phyloP scores from a whole-genome alignment of 306 rosid species.

The Cucumis melo region DNA sequence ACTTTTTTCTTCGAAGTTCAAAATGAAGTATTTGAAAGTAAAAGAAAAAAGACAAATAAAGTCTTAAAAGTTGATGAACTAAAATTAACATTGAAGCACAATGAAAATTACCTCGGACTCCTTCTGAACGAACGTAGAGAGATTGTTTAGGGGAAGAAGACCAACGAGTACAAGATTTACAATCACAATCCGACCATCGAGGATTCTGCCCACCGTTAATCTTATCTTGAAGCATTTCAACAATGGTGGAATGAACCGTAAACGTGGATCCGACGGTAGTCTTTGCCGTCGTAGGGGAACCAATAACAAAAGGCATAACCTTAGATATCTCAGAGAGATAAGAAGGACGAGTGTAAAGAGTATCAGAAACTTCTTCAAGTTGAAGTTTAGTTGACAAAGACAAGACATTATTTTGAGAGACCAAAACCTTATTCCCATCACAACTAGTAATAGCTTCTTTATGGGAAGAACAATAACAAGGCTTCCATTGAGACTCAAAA shows the following conservation, averaged over 20 bases:
- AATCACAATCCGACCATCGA: constrained; percentile 92
- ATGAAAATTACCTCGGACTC: constrained; percentile 31
- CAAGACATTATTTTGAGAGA: constrained; percentile 64
- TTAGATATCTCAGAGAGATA: constrained; percentile 55
- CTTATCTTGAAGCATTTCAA: constrained; percentile 76
- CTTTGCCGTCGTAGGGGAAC: neutral
- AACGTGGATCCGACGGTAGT: constrained; percentile 18
- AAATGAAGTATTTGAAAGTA: neutral
- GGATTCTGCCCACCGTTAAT: constrained; percentile 21
- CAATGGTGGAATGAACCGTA: constrained; percentile 43
- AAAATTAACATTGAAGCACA: neutral
- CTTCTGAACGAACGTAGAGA: constrained; percentile 52
- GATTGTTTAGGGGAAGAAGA: constrained; percentile 32
- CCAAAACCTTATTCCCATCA: constrained; percentile 62
- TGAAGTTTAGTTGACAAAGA: constrained; percentile 45
- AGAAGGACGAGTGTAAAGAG: constrained; percentile 69
- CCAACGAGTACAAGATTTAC: constrained; percentile 56
- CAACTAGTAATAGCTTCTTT: constrained; percentile 41
- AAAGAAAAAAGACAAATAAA: no score
- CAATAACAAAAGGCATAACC: neutral
- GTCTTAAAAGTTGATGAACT: neutral
- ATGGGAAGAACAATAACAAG: constrained; percentile 68
- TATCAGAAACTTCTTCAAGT: constrained; percentile 76
- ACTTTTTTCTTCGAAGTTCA: neutral
- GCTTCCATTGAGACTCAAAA: constrained; percentile 59